Conservation (phyloP, 495 filamentous ascomycete genomes). For the Neurospora sp. region DNA sequence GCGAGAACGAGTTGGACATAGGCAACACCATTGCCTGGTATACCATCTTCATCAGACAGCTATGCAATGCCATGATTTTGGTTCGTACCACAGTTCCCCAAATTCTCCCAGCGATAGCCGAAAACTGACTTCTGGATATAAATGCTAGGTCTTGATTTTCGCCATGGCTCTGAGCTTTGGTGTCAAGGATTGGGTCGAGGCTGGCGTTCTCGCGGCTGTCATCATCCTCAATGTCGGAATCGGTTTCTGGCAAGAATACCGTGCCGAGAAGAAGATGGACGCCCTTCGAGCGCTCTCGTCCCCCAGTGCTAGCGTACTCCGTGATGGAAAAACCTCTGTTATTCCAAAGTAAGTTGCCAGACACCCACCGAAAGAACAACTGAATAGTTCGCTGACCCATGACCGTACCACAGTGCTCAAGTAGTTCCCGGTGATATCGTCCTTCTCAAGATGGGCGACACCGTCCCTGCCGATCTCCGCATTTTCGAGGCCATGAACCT, state of each 20-base stretch:
- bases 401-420: conserved; percentile 40
- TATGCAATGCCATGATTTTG: conserved; percentile 59
- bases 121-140: not conserved
- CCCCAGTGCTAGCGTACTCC: conserved; percentile 65
- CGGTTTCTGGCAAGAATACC: conserved; percentile 73
- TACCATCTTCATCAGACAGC: conserved; percentile 53
- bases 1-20: conserved; percentile 52
- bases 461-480: conserved; percentile 65
- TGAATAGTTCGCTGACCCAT: conserved; percentile 1
- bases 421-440: conserved; percentile 78
- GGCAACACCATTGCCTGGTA: conserved; percentile 52
- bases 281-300: conserved; percentile 67
- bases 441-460: conserved; percentile 73
- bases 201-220: conserved; percentile 70
- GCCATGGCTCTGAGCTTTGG: conserved; percentile 78
- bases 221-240: conserved; percentile 73
- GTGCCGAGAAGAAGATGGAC: conserved; percentile 80
- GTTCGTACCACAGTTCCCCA: conserved; percentile 25
- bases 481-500: conserved; percentile 74
- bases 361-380: not conserved
- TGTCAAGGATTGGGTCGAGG: conserved; percentile 73
- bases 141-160: conserved; percentile 59
- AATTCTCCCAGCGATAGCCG: no score
- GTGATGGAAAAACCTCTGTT: conserved; percentile 53
- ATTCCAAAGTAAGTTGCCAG: conserved; percentile 44